Base-by-base conservation (phyloP, 352 stramenopile genomes). In the Phytopythium litorale region DNA sequence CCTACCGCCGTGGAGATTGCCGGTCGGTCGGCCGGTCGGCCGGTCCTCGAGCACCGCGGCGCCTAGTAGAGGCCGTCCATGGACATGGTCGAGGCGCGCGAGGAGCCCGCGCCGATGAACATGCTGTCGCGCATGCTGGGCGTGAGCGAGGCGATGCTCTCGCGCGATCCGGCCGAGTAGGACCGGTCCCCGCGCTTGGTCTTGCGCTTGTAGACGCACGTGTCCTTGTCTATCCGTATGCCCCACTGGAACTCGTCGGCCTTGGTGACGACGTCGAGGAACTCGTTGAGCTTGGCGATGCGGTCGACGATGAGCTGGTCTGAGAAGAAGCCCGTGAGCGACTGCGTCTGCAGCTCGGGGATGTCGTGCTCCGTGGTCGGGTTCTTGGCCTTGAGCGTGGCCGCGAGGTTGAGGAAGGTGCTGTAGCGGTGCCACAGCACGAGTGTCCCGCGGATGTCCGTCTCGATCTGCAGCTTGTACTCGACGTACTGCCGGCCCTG, bases 151-250 rank as follows among this genome's bases (percentile, higher is more conserved):
- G 84, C 88, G 69, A 93, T 93, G 60, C 82, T 91, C 70, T 93
- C 84, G 43, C 84, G 73, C 35, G 79, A 86, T 52, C 70, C 79
- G 32, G 75, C 68, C 49, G 78, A 90, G 74, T 75, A 88, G 21
- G 81, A 75, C n/a, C 79, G 79, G 60, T 91, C 81, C 53, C 63
- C 55, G 50, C 83, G 83, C 72, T 92, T 92, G 67, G 72, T 92
- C 78, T 92, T 91, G 77, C 81, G 81, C 68, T 95, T 95, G 82
- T 91, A 92, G 62, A 93, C 86, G 73, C 85, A 89, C 66, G 84
- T 93, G 68, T 93, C 84, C 69, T 95, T 92, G 72, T 95, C 84
- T 87, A 95, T 92, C 73, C 86, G 82, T 70, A 95, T 95, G 46
- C 84, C 86, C 86, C 86, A 95, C 61, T 95, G 84, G 71, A 95